Percentiles rank a stretch among this genome's conserved stretches.
Conservation (phyloP, 495 filamentous ascomycete species). For the Hypoxylon intermedium region DNA sequence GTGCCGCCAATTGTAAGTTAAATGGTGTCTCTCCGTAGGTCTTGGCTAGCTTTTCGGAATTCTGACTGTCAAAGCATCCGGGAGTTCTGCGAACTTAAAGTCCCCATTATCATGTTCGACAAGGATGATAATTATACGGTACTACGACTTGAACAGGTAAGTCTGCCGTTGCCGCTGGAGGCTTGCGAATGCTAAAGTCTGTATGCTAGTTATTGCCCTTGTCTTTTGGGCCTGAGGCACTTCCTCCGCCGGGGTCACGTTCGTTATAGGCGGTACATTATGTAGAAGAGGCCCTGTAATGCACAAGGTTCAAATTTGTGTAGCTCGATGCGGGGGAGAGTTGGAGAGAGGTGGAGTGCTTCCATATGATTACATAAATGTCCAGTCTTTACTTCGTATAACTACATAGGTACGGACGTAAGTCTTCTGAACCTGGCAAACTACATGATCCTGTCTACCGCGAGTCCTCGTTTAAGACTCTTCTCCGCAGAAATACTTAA, state of each 20-base stretch:
- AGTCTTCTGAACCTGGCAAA: no score
- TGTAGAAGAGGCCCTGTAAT: neutral
- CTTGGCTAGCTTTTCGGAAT: neutral
- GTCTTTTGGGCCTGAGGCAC: conserved; percentile 72
- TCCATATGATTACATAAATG: conserved; percentile 22
- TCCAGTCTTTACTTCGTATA: neutral
- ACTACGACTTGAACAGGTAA: conserved; percentile 76
- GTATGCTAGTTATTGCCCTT: conserved; percentile 67
- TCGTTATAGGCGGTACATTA: neutral
- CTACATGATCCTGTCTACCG: no score
- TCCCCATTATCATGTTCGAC: conserved; percentile 93
- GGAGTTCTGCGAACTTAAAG: conserved; percentile 72
- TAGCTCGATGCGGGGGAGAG: conserved; percentile 11
- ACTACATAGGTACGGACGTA: no score
- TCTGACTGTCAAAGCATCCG: conserved; percentile 64
- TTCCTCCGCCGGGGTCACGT: conserved; percentile 46
- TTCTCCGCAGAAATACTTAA: no score
- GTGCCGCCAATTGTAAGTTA: conserved; percentile 66
- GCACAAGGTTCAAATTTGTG: no score
- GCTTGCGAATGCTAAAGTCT: conserved; percentile 8
- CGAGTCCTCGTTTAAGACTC: no score
- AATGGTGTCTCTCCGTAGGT: neutral
- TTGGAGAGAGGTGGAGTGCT: neutral
- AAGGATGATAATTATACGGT: conserved; percentile 70
- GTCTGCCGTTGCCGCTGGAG: conserved; percentile 42